Conservation (phyloP, 257 asterid species). For the Solanum pinnatisectum region DNA sequence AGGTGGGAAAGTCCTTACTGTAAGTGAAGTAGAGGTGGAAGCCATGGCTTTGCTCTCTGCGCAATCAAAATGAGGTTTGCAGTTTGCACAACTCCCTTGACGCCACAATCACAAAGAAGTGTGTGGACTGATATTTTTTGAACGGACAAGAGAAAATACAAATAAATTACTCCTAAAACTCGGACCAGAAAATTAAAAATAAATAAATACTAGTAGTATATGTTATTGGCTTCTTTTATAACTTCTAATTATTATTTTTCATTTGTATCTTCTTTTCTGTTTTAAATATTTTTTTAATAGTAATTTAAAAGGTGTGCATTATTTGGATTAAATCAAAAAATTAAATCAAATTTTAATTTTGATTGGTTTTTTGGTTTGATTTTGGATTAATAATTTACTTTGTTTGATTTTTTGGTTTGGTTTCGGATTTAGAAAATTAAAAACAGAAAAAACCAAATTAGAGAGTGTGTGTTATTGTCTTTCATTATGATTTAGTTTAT, state of each 20-base stretch:
- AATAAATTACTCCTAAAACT: neutral
- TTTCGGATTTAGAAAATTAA: too few relatives aligned
- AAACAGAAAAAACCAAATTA: too few relatives aligned
- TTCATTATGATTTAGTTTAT: neutral
- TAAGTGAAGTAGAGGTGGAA: conserved; percentile 31
- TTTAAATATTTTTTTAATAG: neutral
- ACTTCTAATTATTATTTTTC: neutral
- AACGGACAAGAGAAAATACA: neutral
- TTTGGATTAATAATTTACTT: neutral
- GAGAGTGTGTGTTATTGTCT: neutral
- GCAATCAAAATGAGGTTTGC: conserved; percentile 6
- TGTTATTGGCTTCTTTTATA: neutral
- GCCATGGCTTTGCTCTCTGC: conserved; percentile 34
- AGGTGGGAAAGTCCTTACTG: conserved; percentile 24
- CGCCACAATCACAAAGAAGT: neutral
- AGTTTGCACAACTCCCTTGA: neutral
- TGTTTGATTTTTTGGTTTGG: too few relatives aligned
- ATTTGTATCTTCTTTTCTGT: neutral
- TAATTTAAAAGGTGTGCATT: neutral
- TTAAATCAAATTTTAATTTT: too few relatives aligned
- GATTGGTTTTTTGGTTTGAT: neutral
- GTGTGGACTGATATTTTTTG: neutral
- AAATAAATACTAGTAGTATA: too few relatives aligned
- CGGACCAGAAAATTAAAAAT: neutral
- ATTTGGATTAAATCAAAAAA: too few relatives aligned